A percentile compares a stretch with the other conserved stretches of the same genome.
phyloP scores from a whole-genome alignment of 2,329 filamentous ascomycete species.

The Scortechinia acanthostroma region DNA sequence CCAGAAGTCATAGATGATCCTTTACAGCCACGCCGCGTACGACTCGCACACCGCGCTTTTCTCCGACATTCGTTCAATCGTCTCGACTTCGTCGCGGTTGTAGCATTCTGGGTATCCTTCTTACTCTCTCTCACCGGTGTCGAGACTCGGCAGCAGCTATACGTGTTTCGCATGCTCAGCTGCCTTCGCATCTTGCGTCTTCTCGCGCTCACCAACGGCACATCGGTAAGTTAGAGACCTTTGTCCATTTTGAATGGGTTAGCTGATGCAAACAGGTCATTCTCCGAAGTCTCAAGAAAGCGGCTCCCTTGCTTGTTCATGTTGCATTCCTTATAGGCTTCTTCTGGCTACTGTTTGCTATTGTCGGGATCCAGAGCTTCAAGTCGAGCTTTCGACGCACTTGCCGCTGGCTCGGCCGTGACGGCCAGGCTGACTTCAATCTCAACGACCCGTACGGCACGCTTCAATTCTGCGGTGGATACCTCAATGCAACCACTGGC shows the following conservation, averaged over 20 bases:
- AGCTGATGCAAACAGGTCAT: no score
- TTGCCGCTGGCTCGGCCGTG: conserved; percentile 71
- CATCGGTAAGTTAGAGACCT: no score
- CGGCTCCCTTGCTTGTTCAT: conserved; percentile 81
- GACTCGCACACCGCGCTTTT: conserved; percentile 55
- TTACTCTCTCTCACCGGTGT: conserved; percentile 35
- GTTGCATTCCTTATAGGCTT: conserved; percentile 92
- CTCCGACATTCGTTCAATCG: conserved; percentile 61
- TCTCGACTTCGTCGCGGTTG: conserved; percentile 56
- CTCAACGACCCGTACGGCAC: conserved; percentile 41
- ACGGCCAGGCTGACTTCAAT: conserved; percentile 41
- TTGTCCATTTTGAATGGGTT: no score
- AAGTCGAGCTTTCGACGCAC: conserved; percentile 73
- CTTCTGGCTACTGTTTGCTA: conserved; percentile 96
- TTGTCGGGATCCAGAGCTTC: conserved; percentile 94
- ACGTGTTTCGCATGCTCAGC: conserved; percentile 61
- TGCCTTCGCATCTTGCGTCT: conserved; percentile 57
- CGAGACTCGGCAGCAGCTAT: conserved; percentile 41
- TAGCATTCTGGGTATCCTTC: conserved; percentile 59
- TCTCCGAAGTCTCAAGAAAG: conserved; percentile 87
- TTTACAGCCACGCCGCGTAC: conserved; percentile 44
- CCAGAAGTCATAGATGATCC: conserved; percentile 36
- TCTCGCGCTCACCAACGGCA: conserved; percentile 54
- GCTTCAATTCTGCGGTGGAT: conserved; percentile 80
- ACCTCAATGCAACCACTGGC: conserved; percentile 55